A percentile compares a stretch with the other conserved stretches of the same genome.
Conservation (phyloP, 2,329 filamentous ascomycete genomes). For the Pseudopyrenochaeta lycopersici region DNA sequence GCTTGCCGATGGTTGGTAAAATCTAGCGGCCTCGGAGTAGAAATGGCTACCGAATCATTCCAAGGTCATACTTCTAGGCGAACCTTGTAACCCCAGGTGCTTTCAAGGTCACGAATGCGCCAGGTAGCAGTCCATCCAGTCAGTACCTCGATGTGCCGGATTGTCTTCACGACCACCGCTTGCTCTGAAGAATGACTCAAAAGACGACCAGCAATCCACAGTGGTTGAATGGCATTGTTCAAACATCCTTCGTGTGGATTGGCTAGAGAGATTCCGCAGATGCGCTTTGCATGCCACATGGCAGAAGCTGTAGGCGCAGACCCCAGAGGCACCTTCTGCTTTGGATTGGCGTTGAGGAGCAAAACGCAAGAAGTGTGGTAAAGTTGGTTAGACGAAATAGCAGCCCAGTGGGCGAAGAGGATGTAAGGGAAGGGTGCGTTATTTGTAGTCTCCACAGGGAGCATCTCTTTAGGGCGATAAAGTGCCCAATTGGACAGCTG, state of each 20-base stretch:
- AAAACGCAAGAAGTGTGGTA: constrained; percentile 66
- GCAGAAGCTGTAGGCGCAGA: constrained; percentile 51
- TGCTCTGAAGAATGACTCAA: constrained; percentile 61
- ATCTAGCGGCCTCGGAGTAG: background rate
- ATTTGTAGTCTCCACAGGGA: constrained; percentile 56
- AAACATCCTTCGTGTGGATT: constrained; percentile 65
- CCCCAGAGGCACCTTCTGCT: constrained; percentile 29
- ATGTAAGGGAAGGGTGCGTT: constrained; percentile 61
- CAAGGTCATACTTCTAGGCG: constrained; percentile 11
- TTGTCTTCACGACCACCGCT: constrained; percentile 51
- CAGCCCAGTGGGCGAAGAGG: constrained; percentile 63
- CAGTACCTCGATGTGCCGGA: constrained; percentile 60
- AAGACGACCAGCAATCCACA: constrained; percentile 65
- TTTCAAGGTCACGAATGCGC: constrained; percentile 63
- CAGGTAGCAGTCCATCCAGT: constrained; percentile 65
- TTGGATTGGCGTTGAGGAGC: constrained; percentile 58
- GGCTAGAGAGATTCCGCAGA: constrained; percentile 65
- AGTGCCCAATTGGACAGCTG: constrained; percentile 60
- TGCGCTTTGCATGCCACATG: constrained; percentile 64
- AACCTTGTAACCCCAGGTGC: constrained; percentile 40
- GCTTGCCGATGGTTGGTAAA: constrained; percentile 29
- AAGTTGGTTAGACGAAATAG: constrained; percentile 66
- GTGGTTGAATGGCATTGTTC: constrained; percentile 67
- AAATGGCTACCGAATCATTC: background rate
- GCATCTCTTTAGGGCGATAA: constrained; percentile 58